Evolutionary conservation across 176 grass and related monocot species (phyloP).

Genomic region (Poa pratensis): DNA sequence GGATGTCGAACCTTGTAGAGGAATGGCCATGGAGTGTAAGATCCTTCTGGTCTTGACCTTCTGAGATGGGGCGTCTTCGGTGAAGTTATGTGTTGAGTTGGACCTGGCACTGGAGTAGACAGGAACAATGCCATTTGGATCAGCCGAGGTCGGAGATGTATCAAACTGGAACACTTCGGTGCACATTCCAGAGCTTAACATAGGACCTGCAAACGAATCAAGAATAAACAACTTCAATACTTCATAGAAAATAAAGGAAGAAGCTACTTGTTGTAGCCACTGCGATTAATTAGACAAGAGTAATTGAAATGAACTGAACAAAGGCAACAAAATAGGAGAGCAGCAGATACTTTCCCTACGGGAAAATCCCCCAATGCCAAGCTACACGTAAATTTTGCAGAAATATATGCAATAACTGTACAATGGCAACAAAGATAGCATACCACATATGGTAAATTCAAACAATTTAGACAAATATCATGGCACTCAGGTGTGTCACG

Average conservation of each 20-base stretch:
- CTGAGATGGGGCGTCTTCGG: conserved; percentile 40
- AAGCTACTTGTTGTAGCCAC: background rate
- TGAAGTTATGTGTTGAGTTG: conserved; percentile 54
- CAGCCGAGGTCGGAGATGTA: conserved; percentile 42
- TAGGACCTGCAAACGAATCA: conserved; percentile 57
- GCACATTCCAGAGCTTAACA: conserved; percentile 89
- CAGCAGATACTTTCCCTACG: background rate
- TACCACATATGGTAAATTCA: background rate
- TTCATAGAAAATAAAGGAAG: background rate
- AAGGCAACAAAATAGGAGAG: background rate
- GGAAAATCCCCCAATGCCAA: background rate
- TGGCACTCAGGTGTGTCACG: background rate
- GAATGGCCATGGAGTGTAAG: conserved; percentile 70
- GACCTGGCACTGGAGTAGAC: conserved; percentile 48
- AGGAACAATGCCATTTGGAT: conserved; percentile 58
- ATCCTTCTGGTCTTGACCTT: conserved; percentile 73
- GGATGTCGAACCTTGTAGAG: conserved; percentile 53
- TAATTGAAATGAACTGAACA: background rate
- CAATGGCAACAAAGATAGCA: background rate
- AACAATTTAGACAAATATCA: background rate
- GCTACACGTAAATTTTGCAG: background rate
- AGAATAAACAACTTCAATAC: background rate
- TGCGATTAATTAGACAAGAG: background rate
- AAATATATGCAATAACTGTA: background rate
- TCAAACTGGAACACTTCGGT: conserved; percentile 96